A percentile compares a stretch with the other conserved stretches of the same genome.
Evolutionary conservation across 2,329 filamentous ascomycete genomes (phyloP).

Genomic region (Xylaria multiplex): DNA sequence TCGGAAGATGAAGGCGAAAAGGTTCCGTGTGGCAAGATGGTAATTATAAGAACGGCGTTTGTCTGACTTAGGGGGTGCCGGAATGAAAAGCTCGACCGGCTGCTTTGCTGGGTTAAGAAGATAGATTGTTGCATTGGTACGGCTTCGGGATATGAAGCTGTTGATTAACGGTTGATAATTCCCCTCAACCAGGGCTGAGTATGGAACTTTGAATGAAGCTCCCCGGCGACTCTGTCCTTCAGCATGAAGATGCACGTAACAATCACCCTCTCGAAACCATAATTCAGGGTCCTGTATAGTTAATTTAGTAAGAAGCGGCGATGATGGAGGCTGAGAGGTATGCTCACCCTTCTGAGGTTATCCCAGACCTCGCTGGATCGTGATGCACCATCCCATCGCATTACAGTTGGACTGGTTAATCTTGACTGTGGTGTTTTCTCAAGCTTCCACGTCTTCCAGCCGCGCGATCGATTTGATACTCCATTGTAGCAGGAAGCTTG

Average conservation of each 20-base stretch:
- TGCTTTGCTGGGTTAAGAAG: constrained; percentile 47
- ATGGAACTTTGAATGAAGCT: constrained; percentile 74
- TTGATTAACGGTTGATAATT: constrained; percentile 71
- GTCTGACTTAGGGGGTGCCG: constrained; percentile 65
- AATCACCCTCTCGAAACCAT: constrained; percentile 75
- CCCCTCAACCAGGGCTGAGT: constrained; percentile 64
- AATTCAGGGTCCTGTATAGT: constrained; percentile 75
- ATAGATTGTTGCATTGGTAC: constrained; percentile 44
- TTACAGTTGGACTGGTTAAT: constrained; percentile 49
- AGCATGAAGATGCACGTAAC: constrained; percentile 74
- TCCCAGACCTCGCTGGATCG: constrained; percentile 59
- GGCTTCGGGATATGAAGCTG: constrained; percentile 56
- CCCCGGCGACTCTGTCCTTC: constrained; percentile 71
- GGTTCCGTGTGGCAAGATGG: constrained; percentile 76
- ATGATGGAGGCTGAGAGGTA: background rate
- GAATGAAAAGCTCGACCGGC: constrained; percentile 74
- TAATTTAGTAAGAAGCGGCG: constrained; percentile 24
- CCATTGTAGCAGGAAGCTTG: constrained; percentile 49
- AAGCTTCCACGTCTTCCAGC: constrained; percentile 51
- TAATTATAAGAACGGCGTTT: constrained; percentile 67
- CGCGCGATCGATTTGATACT: constrained; percentile 49
- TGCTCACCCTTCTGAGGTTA: constrained; percentile 58
- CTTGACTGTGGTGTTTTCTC: constrained; percentile 48
- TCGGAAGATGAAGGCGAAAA: constrained; percentile 76
- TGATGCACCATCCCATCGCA: constrained; percentile 62